Base-by-base conservation (phyloP, 345 rosid species). In the Melaleuca alternifolia region DNA sequence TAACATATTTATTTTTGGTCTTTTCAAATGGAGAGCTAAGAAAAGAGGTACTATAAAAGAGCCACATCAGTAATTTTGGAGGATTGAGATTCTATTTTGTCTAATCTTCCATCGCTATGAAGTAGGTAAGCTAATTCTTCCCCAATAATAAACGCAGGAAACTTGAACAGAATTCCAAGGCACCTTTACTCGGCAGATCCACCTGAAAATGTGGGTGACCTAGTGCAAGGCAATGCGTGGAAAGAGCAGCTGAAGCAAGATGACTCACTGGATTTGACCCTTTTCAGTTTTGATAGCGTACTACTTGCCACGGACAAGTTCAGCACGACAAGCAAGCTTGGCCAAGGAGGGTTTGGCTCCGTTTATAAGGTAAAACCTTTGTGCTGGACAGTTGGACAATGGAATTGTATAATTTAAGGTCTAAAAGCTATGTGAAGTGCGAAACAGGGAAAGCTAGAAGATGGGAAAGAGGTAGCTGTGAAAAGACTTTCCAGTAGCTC, bases 401-500 rank as follows among this genome's bases (percentile, higher is more conserved):
- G 12, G 7, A 57, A n/a, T n/a, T 14, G 50, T 15, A 30, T 16
- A 2, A 18, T 48, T 65, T 46, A 65, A 33, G 46, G 41, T 65
- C 83, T 84, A 10, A 53, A 94, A 90, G 37, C 24, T 24, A 15
- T 26, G 3, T 10, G 16, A 28, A 23, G 28, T 76, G 51, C 11
- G 6, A 44, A 53, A n/a, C 89, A 95, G 96, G 98, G 97, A 10
- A 86, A 24, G 59, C 86, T 96, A 11, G 33, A 79, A 0, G 85
- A 86, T 88, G 94, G 95, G 46, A 86, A 84, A 83, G 89, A 91
- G 20, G 88, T 95, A 50, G 98, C 96, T 6, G 95, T 94, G 61
- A 96, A 95, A 89, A 90, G 94, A 86, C 88, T 94, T 12, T 91
- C 94, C 11, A 79, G 90, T 11, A 85, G 82, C 28, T 96, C 98